These are phyloP conservation scores for Teunomyces atbi DNA, from an alignment of 805 yeast species.

Conservation along the genomic window DNA sequence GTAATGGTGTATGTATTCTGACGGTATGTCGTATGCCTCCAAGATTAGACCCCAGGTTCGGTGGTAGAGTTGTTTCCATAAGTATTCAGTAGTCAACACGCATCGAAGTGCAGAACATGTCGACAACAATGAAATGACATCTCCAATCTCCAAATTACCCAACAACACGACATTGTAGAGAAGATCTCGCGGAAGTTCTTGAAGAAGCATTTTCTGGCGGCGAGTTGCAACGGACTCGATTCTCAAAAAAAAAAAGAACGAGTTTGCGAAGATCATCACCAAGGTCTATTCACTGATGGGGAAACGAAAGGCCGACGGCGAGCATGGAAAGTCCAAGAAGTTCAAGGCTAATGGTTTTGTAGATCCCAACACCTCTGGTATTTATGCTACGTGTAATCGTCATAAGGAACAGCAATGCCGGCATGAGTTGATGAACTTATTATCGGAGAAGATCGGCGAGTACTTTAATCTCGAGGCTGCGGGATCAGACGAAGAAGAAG, in stretches of 20 bases:
- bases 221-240: not conserved
- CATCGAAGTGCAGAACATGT: not conserved
- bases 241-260: not conserved
- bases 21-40: constrained; percentile 5
- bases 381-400: constrained; percentile 86
- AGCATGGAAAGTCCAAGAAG: constrained; percentile 30
- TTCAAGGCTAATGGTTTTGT: constrained; percentile 53
- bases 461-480: constrained; percentile 25
- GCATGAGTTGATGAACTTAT: constrained; percentile 63
- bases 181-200: constrained; percentile 8
- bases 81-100: not conserved
- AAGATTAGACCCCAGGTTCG: constrained; percentile 7
- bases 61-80: constrained; percentile 8
- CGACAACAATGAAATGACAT: constrained; percentile 3
- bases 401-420: constrained; percentile 75
- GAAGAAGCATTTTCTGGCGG: not conserved
- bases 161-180: constrained; percentile 13
- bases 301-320: constrained; percentile 24
- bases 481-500: constrained; percentile 25
- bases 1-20: not conserved
- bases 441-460: constrained; percentile 41
- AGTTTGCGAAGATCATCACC: not conserved
- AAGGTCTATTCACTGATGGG: constrained; percentile 20
- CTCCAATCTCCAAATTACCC: constrained; percentile 12
- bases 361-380: constrained; percentile 84